These are phyloP conservation scores for Saturnispora sanitii DNA, from an alignment of 805 yeast genomes.

Conservation along the genomic window DNA sequence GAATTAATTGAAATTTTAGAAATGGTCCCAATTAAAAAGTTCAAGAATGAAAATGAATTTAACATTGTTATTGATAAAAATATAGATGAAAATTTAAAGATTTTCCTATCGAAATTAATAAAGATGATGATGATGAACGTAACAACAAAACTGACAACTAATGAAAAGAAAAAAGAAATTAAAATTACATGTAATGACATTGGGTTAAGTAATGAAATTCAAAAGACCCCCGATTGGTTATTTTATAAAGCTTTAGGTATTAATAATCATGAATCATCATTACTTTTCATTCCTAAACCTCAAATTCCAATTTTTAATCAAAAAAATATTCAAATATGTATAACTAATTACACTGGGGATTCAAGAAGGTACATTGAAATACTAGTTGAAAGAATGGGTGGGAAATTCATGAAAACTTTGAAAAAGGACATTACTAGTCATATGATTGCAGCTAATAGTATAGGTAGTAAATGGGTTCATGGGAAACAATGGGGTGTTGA, in stretches of 20 bases:
- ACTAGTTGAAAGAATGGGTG: conserved; percentile 63
- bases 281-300: conserved; percentile 13
- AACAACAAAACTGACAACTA: no score
- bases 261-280: conserved; percentile 31
- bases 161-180: background rate
- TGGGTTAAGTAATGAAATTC: background rate
- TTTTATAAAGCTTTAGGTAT: conserved; percentile 39
- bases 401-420: conserved; percentile 57
- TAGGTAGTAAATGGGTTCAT: conserved; percentile 68
- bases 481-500: conserved; percentile 60
- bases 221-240: conserved; percentile 3
- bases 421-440: conserved; percentile 55
- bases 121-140: no score
- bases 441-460: conserved; percentile 54
- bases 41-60: conserved; percentile 31
- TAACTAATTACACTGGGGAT: conserved; percentile 80
- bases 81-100: background rate
- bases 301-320: conserved; percentile 45
- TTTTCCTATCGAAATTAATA: no score
- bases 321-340: conserved; percentile 48
- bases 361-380: conserved; percentile 63
- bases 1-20: conserved; percentile 64
- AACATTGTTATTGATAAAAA: background rate
- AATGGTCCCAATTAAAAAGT: conserved; percentile 1
- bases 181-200: background rate